A percentile compares a stretch with the other conserved stretches of the same genome.
phyloP scores from a whole-genome alignment of 768 basidiomycete species.

The Amanita molliuscula region DNA sequence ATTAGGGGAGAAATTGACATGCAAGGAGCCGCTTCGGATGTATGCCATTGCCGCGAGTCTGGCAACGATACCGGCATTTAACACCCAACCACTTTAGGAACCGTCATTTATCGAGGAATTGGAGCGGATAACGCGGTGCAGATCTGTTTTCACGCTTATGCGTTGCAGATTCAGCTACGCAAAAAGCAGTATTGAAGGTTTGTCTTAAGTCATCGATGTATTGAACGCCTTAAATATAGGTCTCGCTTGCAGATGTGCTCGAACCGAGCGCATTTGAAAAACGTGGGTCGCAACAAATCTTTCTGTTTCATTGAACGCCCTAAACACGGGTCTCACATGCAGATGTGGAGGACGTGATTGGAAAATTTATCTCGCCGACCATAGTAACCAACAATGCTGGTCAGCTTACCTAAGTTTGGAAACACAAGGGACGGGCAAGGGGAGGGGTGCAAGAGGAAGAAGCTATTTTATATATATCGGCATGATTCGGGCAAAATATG shows the following conservation, averaged over 20 bases:
- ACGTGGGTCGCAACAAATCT: neutral
- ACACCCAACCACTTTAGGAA: neutral
- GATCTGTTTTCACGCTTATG: neutral
- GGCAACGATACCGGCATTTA: neutral
- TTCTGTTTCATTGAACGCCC: too few species aligned
- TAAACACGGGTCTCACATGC: too few species aligned
- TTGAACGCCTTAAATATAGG: neutral
- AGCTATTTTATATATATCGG: neutral
- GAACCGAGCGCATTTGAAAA: neutral
- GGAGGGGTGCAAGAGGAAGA: neutral
- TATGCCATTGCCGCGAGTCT: neutral
- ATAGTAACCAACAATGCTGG: too few species aligned
- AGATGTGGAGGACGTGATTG: too few species aligned
- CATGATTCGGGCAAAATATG: too few species aligned
- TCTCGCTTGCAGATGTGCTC: neutral
- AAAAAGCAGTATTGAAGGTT: neutral
- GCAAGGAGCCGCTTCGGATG: constrained; percentile 2
- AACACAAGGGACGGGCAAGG: neutral
- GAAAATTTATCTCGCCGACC: too few species aligned
- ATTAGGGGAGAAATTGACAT: neutral
- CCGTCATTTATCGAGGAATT: neutral
- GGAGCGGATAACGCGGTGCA: neutral
- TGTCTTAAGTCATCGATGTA: neutral
- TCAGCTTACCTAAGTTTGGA: too few species aligned
- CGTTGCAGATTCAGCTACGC: constrained; percentile 1